Evolutionary conservation across 495 filamentous ascomycete genomes (phyloP), one percentile per base, ranked within the genome.

Genomic region (Xylaria sp.): DNA sequence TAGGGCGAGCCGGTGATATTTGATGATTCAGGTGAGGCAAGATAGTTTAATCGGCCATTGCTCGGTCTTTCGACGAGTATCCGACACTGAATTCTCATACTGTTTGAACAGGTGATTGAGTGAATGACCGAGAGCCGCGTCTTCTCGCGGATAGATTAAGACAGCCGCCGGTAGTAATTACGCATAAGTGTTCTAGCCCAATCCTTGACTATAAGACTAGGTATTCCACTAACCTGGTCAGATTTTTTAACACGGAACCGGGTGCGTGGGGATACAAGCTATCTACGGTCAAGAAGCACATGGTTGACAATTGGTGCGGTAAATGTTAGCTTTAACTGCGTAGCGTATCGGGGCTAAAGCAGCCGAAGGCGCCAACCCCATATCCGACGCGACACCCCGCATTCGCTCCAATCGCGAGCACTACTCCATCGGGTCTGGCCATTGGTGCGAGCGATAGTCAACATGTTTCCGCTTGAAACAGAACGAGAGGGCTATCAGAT

Each of bases 261-360:
- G 62, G 33, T 41, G 48, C 64, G 64, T 67, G 64, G 64, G 64
- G 64, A 41, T 41, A 29, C 2, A 24, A 40, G 26, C 35, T 37
- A 37, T 31, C 26, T 21, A 5, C 19, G 11, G 7, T 37, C 12
- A n/a, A 37, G 8, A 11, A 12, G 24, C 15, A 17, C 29, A 59
- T 40, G n/a, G 46, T 17, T 35, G 29, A 48, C 69, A 71, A 71
- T 72, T 72, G 70, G 70, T 72, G 70, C 70, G 70, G 70, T 43
- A 72, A 72, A 55, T 50, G n/a, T 26, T 66, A 41, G 62, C 50
- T 43, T 40, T 8, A 21, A 44, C 62, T 31, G 21, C 35, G 33
- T 59, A 55, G 62, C 53, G 48, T 15, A 53, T 72, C 70, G 70
- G 70, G 64, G 37, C 46, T 72, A 72, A 72, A 68, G 70, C 53